Base-by-base conservation (phyloP, 139 green algal species). In the Micractinium sp. region DNA sequence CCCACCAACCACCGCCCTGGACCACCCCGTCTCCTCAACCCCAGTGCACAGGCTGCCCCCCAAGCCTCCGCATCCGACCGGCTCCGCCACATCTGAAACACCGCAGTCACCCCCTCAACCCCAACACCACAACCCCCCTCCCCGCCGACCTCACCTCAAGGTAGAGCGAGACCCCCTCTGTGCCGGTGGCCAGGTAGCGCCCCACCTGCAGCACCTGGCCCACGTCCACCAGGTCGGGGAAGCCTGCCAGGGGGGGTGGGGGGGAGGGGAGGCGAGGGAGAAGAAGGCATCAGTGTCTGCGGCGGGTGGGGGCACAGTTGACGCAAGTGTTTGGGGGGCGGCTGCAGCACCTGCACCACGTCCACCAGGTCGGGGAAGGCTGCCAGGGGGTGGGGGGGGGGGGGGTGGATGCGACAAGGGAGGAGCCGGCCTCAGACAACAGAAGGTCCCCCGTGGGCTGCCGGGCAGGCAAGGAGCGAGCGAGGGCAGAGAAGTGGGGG, bases 121-220 rank as follows among this genome's bases (percentile, higher is more conserved):
- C 4, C 69, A 76, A 35, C 13, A 41, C 2, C 47, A 41, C 75
- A n/a, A 20, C 69, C 27, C 69, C 13, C 27, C 27, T 15, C 2
- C 69, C 69, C 15, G 1, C 27, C 22, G 27, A 16, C 69, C 82
- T 63, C 19, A 97, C 96, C 89, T 97, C 88, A 9, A 98, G 91
- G 89, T 96, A 98, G 18, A 98, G 87, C 0, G 94, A 96, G 22
- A 92, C 92, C 0, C 89, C 87, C 67, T 94, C 91, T 25, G 92
- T 79, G 36, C 93, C 96, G 20, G 92, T 97, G 69, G 93, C 92
- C n/a, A 98, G 93, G 88, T 97, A 98, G 73, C 94, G 92, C 14
- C 96, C 97, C 15, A 99, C 92, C 81, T 98, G 85, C 85, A 89
- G 53, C 33, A 25, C 31, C 71, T 88, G 85, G 2, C 85, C 85